Evolutionary conservation across 768 basidiomycete species (phyloP).

Genomic region (Rhodocollybia butyracea): DNA sequence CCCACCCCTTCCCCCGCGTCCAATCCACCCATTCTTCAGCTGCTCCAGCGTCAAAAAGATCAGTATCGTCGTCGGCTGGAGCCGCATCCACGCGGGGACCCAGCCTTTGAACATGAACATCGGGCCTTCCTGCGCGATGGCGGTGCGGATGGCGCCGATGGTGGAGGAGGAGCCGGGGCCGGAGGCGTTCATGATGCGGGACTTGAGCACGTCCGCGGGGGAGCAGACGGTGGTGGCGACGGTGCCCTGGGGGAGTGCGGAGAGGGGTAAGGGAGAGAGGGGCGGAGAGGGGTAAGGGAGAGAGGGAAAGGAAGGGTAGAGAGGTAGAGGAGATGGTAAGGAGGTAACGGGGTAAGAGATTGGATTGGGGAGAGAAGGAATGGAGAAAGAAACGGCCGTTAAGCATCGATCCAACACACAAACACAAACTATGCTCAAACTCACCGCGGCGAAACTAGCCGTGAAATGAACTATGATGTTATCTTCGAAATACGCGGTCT

Average conservation of each 20-base stretch:
- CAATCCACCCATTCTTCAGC: constrained; percentile 69
- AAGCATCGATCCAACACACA: background rate
- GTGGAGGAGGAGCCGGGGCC: constrained; percentile 60
- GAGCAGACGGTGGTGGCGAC: constrained; percentile 89
- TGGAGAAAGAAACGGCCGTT: background rate
- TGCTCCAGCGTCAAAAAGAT: constrained; percentile 87
- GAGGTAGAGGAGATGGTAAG: background rate
- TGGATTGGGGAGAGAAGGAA: background rate
- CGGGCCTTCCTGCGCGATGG: constrained; percentile 70
- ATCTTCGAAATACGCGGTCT: constrained; percentile 70
- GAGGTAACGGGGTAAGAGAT: background rate
- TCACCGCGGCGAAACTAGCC: constrained; percentile 81
- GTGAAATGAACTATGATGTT: constrained; percentile 83
- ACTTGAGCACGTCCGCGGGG: constrained; percentile 84
- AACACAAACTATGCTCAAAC: constrained; percentile 19
- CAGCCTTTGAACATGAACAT: constrained; percentile 95
- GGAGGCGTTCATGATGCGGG: constrained; percentile 85
- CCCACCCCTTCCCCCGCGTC: constrained; percentile 40
- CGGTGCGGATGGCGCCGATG: constrained; percentile 61
- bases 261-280: background rate
- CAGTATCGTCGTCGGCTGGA: constrained; percentile 85
- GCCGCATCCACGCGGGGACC: constrained; percentile 82
- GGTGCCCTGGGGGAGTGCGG: constrained; percentile 51
- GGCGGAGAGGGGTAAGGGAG: background rate
- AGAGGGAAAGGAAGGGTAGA: background rate